Percentiles rank a stretch among this genome's conserved stretches.
Evolutionary conservation across 2,329 filamentous ascomycete species (phyloP).

Genomic region (Lomentospora prolificans): DNA sequence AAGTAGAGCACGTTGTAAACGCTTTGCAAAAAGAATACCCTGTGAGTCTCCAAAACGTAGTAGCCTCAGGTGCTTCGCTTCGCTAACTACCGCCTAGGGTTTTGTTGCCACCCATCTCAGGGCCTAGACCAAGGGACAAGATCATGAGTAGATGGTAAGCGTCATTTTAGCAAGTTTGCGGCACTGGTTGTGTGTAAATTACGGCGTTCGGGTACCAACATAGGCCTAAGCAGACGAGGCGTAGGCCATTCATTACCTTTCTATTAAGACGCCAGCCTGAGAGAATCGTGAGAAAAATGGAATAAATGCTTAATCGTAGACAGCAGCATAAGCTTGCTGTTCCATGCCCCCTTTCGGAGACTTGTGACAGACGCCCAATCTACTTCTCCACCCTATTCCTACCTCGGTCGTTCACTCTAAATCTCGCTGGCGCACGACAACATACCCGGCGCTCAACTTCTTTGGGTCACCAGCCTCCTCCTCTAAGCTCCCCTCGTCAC

Average conservation of each 20-base stretch:
- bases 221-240: not conserved
- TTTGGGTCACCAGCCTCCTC: slow-evolving; percentile 40
- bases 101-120: not conserved
- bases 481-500: slow-evolving; percentile 28
- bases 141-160: not conserved
- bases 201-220: not conserved
- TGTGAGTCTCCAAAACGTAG: slow-evolving; percentile 32
- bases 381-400: too few species aligned
- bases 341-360: too few species aligned
- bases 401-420: too few species aligned
- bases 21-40: slow-evolving; percentile 74
- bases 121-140: not conserved
- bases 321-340: too few species aligned
- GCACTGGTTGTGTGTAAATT: too few species aligned
- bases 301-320: too few species aligned
- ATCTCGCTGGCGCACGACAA: slow-evolving; percentile 42
- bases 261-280: not conserved
- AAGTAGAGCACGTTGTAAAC: slow-evolving; percentile 79
- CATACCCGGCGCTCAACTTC: slow-evolving; percentile 40
- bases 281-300: too few species aligned
- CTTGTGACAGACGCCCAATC: too few species aligned
- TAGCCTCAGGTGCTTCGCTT: too few species aligned
- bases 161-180: not conserved
- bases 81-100: too few species aligned
- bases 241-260: not conserved